Conservation (phyloP, 768 basidiomycete genomes). For the Tricholoma terreum region DNA sequence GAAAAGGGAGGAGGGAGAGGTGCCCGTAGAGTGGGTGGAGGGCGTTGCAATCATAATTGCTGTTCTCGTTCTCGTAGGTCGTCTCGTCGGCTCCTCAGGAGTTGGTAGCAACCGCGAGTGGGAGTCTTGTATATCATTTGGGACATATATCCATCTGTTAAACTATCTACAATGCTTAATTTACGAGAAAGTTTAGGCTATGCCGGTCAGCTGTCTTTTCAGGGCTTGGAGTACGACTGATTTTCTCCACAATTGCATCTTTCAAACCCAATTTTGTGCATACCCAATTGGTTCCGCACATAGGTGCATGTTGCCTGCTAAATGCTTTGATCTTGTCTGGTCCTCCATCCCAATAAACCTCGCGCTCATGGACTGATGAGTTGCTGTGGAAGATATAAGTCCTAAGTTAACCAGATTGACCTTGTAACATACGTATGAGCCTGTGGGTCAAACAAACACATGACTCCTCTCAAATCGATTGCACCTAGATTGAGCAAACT, state of each 20-base stretch:
- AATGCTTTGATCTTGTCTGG: background rate
- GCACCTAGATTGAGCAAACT: slow-evolving; percentile 1
- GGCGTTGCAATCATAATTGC: too few species aligned
- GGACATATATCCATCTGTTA: too few species aligned
- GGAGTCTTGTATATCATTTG: too few species aligned
- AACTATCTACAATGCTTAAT: background rate
- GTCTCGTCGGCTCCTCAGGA: too few species aligned
- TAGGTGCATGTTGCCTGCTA: background rate
- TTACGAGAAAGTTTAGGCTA: background rate
- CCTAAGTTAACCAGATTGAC: background rate
- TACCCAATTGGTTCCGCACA: background rate
- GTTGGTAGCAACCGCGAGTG: too few species aligned
- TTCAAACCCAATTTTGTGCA: background rate
- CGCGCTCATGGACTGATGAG: background rate
- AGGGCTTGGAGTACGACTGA: background rate
- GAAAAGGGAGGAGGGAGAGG: too few species aligned
- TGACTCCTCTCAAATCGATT: slow-evolving; percentile 13
- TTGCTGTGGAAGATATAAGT: background rate
- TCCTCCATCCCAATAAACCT: background rate
- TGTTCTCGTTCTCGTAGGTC: too few species aligned
- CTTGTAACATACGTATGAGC: slow-evolving; percentile 17
- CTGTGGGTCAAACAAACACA: slow-evolving; percentile 26
- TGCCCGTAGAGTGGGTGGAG: too few species aligned
- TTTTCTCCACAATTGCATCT: background rate
- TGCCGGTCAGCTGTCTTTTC: background rate